A percentile compares a stretch with the other conserved stretches of the same genome.
Conservation (phyloP, 2,329 filamentous ascomycete species). For the Exserohilum turcica region DNA sequence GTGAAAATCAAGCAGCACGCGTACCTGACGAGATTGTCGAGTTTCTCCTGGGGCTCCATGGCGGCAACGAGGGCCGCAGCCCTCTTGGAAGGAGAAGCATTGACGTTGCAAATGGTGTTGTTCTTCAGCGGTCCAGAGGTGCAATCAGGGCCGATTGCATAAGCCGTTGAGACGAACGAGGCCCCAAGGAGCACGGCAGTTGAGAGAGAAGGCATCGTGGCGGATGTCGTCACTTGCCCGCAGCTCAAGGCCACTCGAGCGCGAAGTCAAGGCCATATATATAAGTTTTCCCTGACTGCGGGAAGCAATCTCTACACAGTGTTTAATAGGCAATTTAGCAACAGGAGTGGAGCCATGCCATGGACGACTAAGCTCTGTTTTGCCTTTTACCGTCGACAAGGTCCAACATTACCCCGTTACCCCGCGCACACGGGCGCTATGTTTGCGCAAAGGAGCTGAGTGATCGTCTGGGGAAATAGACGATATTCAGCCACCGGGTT, state of each 20-base stretch:
- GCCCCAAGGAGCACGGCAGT: constrained; percentile 5
- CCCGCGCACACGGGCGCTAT: constrained; percentile 6
- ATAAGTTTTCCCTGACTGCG: background rate
- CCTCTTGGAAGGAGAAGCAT: constrained; percentile 46
- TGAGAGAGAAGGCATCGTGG: constrained; percentile 8
- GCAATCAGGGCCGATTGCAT: constrained; percentile 53
- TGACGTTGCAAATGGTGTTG: constrained; percentile 57
- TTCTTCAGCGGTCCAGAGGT: constrained; percentile 54
- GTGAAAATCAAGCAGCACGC: background rate
- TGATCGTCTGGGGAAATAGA: constrained; percentile 9
- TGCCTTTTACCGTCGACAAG: background rate
- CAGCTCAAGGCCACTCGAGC: background rate
- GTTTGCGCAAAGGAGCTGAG: constrained; percentile 6
- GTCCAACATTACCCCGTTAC: background rate
- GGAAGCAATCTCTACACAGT: background rate
- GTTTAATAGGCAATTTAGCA: background rate
- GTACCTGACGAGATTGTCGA: constrained; percentile 40
- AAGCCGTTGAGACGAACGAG: constrained; percentile 1
- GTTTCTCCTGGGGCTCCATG: constrained; percentile 60
- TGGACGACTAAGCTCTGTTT: background rate
- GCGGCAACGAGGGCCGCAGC: constrained; percentile 57
- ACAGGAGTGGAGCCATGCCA: too few relatives aligned
- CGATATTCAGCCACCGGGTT: constrained; percentile 19
- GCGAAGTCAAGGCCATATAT: background rate
- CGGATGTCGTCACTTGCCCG: background rate